These are phyloP conservation scores for Agrocybe pediades DNA, from an alignment of 768 basidiomycete genomes.

Conservation along the genomic window DNA sequence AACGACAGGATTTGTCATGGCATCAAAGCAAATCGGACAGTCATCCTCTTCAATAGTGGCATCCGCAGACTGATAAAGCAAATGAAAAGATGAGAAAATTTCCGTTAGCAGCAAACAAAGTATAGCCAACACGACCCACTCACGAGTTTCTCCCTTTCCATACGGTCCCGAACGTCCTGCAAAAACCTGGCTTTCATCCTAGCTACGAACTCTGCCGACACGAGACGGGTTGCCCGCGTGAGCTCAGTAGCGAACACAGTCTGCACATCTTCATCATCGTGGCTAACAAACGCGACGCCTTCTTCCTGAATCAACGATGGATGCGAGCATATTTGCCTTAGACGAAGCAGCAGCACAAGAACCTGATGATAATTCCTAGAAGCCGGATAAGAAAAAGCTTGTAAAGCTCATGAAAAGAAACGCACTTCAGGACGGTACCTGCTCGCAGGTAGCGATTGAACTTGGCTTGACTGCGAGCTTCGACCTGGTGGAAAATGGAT, in stretches of 20 bases:
- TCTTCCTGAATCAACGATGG: slow-evolving; percentile 66
- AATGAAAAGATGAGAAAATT: neutral
- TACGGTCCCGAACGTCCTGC: slow-evolving; percentile 40
- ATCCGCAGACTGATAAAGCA: slow-evolving; percentile 39
- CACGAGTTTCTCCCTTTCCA: slow-evolving; percentile 57
- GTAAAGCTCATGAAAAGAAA: neutral
- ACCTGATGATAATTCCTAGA: slow-evolving; percentile 61
- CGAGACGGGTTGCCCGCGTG: slow-evolving; percentile 43
- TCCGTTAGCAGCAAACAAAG: too few relatives aligned
- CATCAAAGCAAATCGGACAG: slow-evolving; percentile 71
- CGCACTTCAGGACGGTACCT: slow-evolving; percentile 70
- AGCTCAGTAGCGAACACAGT: slow-evolving; percentile 41
- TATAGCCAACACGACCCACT: too few relatives aligned
- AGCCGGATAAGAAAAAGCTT: neutral
- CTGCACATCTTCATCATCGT: slow-evolving; percentile 37
- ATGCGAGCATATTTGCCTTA: slow-evolving; percentile 72
- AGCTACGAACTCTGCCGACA: slow-evolving; percentile 49
- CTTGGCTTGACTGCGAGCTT: slow-evolving; percentile 51
- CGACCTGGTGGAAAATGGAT: slow-evolving; percentile 37
- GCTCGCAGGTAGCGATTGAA: slow-evolving; percentile 66
- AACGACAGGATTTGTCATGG: slow-evolving; percentile 51
- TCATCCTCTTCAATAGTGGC: slow-evolving; percentile 55
- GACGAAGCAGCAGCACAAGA: slow-evolving; percentile 48
- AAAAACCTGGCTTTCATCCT: slow-evolving; percentile 50
- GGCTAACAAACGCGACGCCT: slow-evolving; percentile 43